Conservation (phyloP, 352 stramenopile species). For the Albugo candida region DNA sequence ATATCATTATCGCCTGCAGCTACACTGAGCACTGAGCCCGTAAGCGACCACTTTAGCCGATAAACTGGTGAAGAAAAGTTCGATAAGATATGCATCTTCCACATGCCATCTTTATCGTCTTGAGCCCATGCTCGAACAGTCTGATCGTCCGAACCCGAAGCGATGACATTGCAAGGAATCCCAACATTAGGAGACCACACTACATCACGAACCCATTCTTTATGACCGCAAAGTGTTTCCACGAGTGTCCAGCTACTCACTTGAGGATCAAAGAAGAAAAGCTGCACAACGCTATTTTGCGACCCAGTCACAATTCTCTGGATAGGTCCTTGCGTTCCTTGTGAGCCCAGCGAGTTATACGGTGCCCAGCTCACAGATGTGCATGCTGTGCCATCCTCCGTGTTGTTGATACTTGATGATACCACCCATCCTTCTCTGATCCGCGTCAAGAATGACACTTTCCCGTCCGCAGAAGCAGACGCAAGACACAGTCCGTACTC, state of each 20-base stretch:
- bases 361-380: conserved; percentile 69
- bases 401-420: conserved; percentile 57
- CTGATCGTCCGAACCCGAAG: conserved; percentile 64
- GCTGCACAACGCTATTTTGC: conserved; percentile 31
- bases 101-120: conserved; percentile 32
- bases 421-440: conserved; percentile 66
- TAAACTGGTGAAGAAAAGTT: conserved; percentile 56
- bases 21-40: conserved; percentile 38
- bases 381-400: conserved; percentile 47
- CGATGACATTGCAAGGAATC: conserved; percentile 62
- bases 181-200: conserved; percentile 67
- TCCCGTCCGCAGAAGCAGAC: conserved; percentile 51
- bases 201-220: conserved; percentile 73
- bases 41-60: conserved; percentile 70
- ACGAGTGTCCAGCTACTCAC: conserved; percentile 22
- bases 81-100: conserved; percentile 38
- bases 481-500: conserved; percentile 74
- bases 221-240: conserved; percentile 30
- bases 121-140: conserved; percentile 68
- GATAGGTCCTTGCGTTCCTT: conserved; percentile 34
- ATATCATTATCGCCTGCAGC: conserved; percentile 46
- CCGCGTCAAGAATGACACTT: conserved; percentile 68
- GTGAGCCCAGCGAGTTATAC: conserved; percentile 71
- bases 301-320: conserved; percentile 62
- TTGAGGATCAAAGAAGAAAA: conserved; percentile 30